Evolutionary conservation across 768 basidiomycete genomes (phyloP).

Genomic region (Mycena floridula): DNA sequence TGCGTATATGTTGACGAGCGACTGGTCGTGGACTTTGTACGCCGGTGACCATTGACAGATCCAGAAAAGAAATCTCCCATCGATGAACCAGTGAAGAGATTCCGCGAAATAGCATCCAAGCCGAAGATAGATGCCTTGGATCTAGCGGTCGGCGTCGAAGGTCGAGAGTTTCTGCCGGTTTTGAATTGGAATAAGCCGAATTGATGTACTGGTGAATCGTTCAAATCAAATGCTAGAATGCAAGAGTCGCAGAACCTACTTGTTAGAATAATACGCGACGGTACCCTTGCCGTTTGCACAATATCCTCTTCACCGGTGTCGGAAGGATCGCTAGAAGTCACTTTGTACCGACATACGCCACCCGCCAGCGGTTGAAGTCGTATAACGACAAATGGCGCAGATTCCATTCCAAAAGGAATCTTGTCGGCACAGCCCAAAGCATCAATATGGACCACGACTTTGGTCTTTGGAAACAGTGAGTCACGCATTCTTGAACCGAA

Average conservation of each 20-base stretch:
- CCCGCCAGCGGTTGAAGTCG: conserved; percentile 81
- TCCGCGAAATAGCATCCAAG: conserved; percentile 84
- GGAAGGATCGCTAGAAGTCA: conserved; percentile 65
- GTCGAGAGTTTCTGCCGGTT: conserved; percentile 62
- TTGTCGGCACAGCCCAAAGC: conserved; percentile 67
- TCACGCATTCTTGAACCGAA: conserved; percentile 4
- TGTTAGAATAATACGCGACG: conserved; percentile 71
- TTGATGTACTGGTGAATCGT: conserved; percentile 65
- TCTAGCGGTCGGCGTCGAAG: conserved; percentile 77
- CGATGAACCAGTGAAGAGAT: conserved; percentile 68
- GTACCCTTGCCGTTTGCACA: conserved; percentile 69
- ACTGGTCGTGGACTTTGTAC: conserved; percentile 63
- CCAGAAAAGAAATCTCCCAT: conserved; percentile 75
- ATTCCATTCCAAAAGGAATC: conserved; percentile 65
- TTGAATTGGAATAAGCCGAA: conserved; percentile 86
- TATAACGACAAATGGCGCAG: conserved; percentile 74
- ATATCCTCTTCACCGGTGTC: conserved; percentile 81
- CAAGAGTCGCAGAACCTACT: conserved; percentile 50
- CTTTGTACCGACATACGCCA: conserved; percentile 72
- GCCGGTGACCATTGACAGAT: conserved; percentile 61
- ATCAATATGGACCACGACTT: conserved; percentile 86
- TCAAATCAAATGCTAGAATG: no score
- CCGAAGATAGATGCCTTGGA: conserved; percentile 86
- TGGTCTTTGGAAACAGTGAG: conserved; percentile 48
- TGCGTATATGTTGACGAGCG: conserved; percentile 71